Conservation (phyloP, 495 filamentous ascomycete species). For the Darksidea phi region DNA sequence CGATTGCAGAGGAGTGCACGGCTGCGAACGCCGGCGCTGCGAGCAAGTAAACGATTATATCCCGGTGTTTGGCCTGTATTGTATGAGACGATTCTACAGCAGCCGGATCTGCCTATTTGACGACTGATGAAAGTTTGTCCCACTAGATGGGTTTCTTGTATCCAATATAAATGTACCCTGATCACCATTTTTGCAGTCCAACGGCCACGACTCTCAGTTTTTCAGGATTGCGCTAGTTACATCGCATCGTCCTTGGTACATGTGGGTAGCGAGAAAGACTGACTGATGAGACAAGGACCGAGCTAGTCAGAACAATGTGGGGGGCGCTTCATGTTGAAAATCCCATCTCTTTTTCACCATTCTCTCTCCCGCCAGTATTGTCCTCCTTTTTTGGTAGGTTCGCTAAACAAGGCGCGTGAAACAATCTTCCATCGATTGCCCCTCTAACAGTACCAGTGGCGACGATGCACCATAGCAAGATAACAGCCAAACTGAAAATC, state of each 20-base stretch:
- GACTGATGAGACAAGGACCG: too few relatives aligned
- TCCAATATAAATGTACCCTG: too few relatives aligned
- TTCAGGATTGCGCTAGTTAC: too few relatives aligned
- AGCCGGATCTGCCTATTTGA: too few relatives aligned
- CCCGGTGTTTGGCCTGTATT: too few relatives aligned
- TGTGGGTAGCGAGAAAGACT: neutral
- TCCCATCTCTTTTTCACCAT: conserved; percentile 25
- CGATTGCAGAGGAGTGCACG: conserved; percentile 1
- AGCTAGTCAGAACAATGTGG: too few relatives aligned
- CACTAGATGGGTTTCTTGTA: too few relatives aligned
- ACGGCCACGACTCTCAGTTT: neutral
- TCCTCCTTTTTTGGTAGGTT: conserved; percentile 36
- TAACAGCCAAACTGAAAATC: conserved; percentile 39
- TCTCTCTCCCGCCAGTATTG: conserved; percentile 9
- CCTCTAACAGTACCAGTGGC: conserved; percentile 37
- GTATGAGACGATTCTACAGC: too few relatives aligned
- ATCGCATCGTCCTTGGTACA: neutral
- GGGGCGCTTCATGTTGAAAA: neutral
- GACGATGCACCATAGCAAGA: conserved; percentile 44
- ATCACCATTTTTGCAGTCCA: too few relatives aligned
- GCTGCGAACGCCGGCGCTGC: conserved; percentile 1
- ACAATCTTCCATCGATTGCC: conserved; percentile 39
- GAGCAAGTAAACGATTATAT: too few relatives aligned
- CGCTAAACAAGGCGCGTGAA: conserved; percentile 42
- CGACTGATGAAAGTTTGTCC: too few relatives aligned